Base-by-base conservation (phyloP, 148 eudicot species). In the Cornus florida region DNA sequence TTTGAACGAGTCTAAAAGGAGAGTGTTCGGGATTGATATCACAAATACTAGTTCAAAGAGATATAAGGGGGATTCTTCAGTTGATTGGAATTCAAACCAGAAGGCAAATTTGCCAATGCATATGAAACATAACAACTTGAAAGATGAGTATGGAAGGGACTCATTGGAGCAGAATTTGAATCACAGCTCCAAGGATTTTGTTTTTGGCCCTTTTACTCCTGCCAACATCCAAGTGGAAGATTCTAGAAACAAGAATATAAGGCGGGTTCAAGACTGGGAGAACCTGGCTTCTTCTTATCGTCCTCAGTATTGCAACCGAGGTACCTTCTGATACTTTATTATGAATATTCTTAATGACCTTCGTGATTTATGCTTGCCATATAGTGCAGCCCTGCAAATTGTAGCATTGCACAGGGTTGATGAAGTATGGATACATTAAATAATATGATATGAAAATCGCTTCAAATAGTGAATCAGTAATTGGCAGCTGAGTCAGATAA, bases 121-220 rank as follows among this genome's bases (percentile, higher is more conserved):
- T 74, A 79, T 64, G 31, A 87, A 83, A 76, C 60, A 59, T 35
- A 84, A 79, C 66, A 84, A 83, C 57, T 31, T 67, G 33, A 84
- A 81, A 77, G 78, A 78, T 64, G 79, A 82, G 12, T 67, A 75
- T 16, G 68, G 83, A 33, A 73, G 81, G 62, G 68, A 71, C 72
- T 62, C 70, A 59, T 31, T 66, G 70, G 85, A 88, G 83, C 90
- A 87, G 81, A 85, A 83, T 2, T 72, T 46, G 68, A 78, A 77
- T 67, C 82, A 66, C 67, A 67, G 72, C 38, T 82, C 91, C 69
- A 90, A 89, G 79, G 80, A 78, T 79, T 87, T 90, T 83, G 92
- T 85, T 38, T 94, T 88, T 83, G 98, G 98, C 74, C 98, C 97
- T 56, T 94, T 94, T 77, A 78, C 92, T 72, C 97, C 97, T 56